Percentiles rank a stretch among this genome's conserved stretches.
Conservation (phyloP, 768 basidiomycete genomes). For the Calocybe indica region DNA sequence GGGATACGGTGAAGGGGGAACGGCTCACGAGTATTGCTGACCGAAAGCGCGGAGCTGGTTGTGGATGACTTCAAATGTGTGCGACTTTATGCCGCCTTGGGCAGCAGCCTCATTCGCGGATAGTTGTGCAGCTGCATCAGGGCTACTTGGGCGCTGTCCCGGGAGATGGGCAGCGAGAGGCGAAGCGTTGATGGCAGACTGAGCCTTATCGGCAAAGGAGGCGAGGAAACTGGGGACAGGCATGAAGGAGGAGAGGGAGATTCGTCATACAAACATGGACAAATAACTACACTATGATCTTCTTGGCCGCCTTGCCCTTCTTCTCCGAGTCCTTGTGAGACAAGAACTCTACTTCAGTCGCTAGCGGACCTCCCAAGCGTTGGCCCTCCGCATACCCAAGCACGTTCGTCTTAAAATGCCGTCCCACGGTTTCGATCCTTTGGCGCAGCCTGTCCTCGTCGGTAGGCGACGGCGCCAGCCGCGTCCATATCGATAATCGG, state of each 20-base stretch:
- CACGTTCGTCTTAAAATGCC: slow-evolving; percentile 88
- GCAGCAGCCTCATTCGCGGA: slow-evolving; percentile 37
- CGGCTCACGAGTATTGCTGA: slow-evolving; percentile 65
- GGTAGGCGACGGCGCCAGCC: slow-evolving; percentile 56
- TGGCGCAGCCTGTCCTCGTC: slow-evolving; percentile 59
- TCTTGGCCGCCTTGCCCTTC: slow-evolving; percentile 82
- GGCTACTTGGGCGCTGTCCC: slow-evolving; percentile 23
- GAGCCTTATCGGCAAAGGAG: slow-evolving; percentile 72
- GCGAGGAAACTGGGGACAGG: slow-evolving; percentile 58
- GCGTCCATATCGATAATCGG: slow-evolving; percentile 97
- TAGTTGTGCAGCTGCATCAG: slow-evolving; percentile 32
- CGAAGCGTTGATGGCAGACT: slow-evolving; percentile 59
- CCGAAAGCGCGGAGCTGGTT: slow-evolving; percentile 69
- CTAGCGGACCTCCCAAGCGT: slow-evolving; percentile 77
- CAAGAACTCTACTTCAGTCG: slow-evolving; percentile 92
- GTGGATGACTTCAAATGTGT: slow-evolving; percentile 56
- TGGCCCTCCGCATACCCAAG: slow-evolving; percentile 74
- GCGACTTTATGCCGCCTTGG: slow-evolving; percentile 41
- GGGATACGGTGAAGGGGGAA: neutral
- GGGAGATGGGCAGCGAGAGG: slow-evolving; percentile 54
- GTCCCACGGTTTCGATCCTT: slow-evolving; percentile 79
- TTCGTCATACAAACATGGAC: neutral
- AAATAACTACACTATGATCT: slow-evolving; percentile 54
- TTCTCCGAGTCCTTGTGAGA: slow-evolving; percentile 95
- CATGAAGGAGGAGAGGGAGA: slow-evolving; percentile 30